Evolutionary conservation across 1,284 basidiomycete species (phyloP).

Genomic region (Cutaneotrichosporon sp.): DNA sequence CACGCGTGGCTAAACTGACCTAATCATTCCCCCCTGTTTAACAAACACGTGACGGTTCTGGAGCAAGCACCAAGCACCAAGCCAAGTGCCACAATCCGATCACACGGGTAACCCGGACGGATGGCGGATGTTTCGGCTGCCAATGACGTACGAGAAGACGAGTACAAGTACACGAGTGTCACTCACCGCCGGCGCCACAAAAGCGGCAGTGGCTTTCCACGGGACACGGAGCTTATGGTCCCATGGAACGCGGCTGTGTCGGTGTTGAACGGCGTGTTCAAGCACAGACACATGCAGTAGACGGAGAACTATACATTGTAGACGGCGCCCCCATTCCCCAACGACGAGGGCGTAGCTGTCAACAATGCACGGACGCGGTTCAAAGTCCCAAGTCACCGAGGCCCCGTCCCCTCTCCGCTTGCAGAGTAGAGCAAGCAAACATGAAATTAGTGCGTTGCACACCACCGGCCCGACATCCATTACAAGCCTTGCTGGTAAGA

Average conservation of each 20-base stretch:
- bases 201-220: slow-evolving; percentile 1
- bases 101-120: background rate
- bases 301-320: background rate
- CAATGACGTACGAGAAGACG: background rate
- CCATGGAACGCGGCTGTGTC: no score
- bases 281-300: background rate
- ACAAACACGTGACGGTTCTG: background rate
- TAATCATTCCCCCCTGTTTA: background rate
- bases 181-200: slow-evolving; percentile 5
- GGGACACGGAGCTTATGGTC: background rate
- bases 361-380: no score
- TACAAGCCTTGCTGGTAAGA: background rate
- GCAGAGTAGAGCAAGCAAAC: no score
- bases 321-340: no score
- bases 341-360: no score
- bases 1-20: background rate
- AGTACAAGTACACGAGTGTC: no score
- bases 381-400: no score
- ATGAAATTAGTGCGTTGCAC: no score
- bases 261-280: no score
- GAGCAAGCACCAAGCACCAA: background rate
- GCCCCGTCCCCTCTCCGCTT: no score
- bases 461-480: background rate
- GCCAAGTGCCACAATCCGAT: background rate
- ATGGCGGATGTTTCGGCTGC: background rate